Conservation (phyloP, 2,329 filamentous ascomycete genomes). For the Botrytis fabae region DNA sequence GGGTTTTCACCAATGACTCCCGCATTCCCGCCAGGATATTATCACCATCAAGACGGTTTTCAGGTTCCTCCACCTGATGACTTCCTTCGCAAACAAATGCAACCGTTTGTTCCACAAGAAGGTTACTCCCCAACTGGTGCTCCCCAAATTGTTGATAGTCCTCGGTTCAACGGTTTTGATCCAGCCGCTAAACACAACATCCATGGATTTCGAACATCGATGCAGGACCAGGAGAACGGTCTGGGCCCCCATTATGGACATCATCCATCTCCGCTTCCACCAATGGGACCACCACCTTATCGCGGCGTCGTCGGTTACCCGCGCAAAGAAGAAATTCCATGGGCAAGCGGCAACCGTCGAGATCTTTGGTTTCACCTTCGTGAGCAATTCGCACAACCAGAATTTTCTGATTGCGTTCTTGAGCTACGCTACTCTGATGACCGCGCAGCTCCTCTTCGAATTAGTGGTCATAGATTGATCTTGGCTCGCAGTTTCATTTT, state of each 20-base stretch:
- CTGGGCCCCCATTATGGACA: constrained; percentile 41
- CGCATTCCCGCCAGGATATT: constrained; percentile 33
- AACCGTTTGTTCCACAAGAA: constrained; percentile 41
- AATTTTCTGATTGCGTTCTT: constrained; percentile 49
- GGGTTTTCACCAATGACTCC: constrained; percentile 37
- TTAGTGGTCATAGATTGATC: constrained; percentile 57
- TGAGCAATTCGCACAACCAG: constrained; percentile 44
- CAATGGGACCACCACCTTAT: constrained; percentile 38
- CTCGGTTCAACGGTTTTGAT: constrained; percentile 44
- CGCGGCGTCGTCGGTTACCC: constrained; percentile 25
- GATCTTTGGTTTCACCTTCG: constrained; percentile 46
- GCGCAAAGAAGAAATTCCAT: constrained; percentile 31
- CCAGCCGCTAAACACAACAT: constrained; percentile 61
- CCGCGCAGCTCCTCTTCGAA: constrained; percentile 45
- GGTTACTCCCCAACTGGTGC: constrained; percentile 41
- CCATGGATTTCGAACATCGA: constrained; percentile 60
- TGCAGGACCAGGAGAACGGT: constrained; percentile 45
- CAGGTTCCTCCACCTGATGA: constrained; percentile 29
- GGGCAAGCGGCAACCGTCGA: constrained; percentile 40
- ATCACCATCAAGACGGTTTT: constrained; percentile 33
- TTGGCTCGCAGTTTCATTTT: constrained; percentile 53
- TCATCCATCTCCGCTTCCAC: constrained; percentile 44
- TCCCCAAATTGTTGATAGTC: constrained; percentile 32
- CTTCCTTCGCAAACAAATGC: constrained; percentile 36
- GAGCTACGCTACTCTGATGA: constrained; percentile 49